Evolutionary conservation across 305 asterid genomes (phyloP), one percentile per base, ranked within the genome.

Genomic region (Nicotiana rustica): DNA sequence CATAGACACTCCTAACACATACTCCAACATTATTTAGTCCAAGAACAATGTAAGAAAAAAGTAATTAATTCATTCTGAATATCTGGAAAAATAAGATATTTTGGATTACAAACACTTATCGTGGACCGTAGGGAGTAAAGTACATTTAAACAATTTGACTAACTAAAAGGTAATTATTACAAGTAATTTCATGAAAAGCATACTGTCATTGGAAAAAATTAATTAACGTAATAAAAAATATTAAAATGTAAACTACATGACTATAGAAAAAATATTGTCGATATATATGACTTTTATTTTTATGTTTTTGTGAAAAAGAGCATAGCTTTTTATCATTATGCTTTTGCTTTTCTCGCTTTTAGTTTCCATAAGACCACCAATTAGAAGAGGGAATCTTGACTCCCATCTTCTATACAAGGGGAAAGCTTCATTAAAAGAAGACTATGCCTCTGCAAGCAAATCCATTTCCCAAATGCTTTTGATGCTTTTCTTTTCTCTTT

Each of bases 401-500:
- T 76, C 41, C 66, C 29, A 52, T 13, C n/a, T 52, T 52, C 59
- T 5, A 12, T 52, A 13, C 57, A 14, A 75, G 29, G 25, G 29
- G 80, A 25, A 52, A 52, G 65, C 65, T 75, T 75, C 49, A 75
- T 52, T 75, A 29, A 55, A 76, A 3, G 35, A 29, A 52, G 33
- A 55, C 31, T 76, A 29, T 25, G 31, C 29, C 29, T 10, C 47
- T 29, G 10, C 41, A 76, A 76, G 55, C 49, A 76, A 55, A 76
- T 76, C 66, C 56, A 55, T 76, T 17, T 76, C 66, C 49, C 80
- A 76, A 76, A 73, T 73, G 64, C 15, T 47, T 71, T 71, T 75
- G 44, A 49, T 52, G 79, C 25, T 52, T 75, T 15, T 75, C 10
- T 49, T 29, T 13, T 73, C 19, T 73, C 21, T 49, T 18, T 13